Base-by-base conservation (phyloP, 2,329 filamentous ascomycete species). In the Colletotrichum chrysophilum region DNA sequence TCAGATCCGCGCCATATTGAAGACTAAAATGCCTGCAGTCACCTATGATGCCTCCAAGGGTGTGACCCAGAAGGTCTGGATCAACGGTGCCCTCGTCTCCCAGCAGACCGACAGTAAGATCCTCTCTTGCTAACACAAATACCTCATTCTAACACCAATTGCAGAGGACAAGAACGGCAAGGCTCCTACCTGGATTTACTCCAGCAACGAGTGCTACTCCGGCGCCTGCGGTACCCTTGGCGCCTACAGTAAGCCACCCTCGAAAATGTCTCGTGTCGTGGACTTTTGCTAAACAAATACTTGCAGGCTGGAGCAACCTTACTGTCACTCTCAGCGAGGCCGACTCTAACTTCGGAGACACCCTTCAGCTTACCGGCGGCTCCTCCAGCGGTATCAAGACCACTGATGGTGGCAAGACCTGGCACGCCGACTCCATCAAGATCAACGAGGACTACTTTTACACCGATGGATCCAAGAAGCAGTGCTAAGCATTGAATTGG, bases 391-490 rank as follows among this genome's bases (percentile, higher is more conserved):
- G 52, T 21, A 13, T 71, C 21, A 71, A 71, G 60, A 71, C 68
- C 5, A 28, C 60, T 2, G 68, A 71, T 36, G 55, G 65, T 38
- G 68, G 68, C 68, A 71, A 71, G 48, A 71, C 61, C 30, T 66
- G 60, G 60, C 43, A 71, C 18, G 61, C 52, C 34, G 69, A 48
- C 14, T 56, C 69, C 9, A 66, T 71, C 32, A 71, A 71, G 69
- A 71, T 71, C 61, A 71, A 71, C 60, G 43, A 66, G 69, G 69
- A 71, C 32, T 66, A 58, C 32, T 71, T 71, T 34, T 71, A 71
- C 69, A 8, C 43, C 6, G 69, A 71, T 16, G 69, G 69, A 48
- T 71, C 69, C 24, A 66, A 69, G 66, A 69, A 69, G 66, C 32
- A 69, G 3, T 69, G 66, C 66, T 68, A 60, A 66, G 16, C 5